Evolutionary conservation across 2,329 filamentous ascomycete species (phyloP).

Genomic region (Tolypocladium pustulatum): DNA sequence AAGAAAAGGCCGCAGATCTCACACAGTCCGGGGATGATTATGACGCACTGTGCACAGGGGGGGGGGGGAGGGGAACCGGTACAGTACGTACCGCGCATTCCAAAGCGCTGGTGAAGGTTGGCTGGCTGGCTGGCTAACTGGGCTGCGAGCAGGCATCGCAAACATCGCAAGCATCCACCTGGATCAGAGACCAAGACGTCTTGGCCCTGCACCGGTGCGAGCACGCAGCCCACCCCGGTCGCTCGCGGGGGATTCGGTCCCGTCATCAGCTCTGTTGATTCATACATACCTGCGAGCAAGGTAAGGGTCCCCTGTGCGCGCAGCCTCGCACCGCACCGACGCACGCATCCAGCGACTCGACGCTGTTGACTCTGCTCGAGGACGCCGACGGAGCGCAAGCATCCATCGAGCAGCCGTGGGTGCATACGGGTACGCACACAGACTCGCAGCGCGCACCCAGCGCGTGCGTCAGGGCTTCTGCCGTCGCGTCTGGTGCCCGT

Average conservation of each 20-base stretch:
- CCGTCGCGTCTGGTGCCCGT: not conserved
- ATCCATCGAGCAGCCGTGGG: not conserved
- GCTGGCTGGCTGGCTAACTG: not conserved
- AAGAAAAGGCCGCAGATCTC: not conserved
- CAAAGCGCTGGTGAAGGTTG: not conserved
- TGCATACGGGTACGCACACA: too few species aligned
- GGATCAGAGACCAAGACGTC: not conserved
- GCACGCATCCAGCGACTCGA: not conserved
- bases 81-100: not conserved
- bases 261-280: not conserved
- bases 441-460: too few species aligned
- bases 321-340: not conserved
- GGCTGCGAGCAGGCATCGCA: not conserved
- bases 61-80: not conserved
- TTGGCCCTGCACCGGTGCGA: slow-evolving; percentile 1
- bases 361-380: too few species aligned
- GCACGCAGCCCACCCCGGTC: slow-evolving; percentile 1
- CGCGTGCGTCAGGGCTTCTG: not conserved
- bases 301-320: not conserved
- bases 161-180: not conserved
- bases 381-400: not conserved
- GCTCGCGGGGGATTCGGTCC: slow-evolving; percentile 4
- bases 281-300: not conserved
- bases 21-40: not conserved
- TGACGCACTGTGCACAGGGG: not conserved